Percentiles rank a stretch among this genome's conserved stretches.
Conservation (phyloP, 176 grass and related monocot genomes). For the Carex myosuroides region DNA sequence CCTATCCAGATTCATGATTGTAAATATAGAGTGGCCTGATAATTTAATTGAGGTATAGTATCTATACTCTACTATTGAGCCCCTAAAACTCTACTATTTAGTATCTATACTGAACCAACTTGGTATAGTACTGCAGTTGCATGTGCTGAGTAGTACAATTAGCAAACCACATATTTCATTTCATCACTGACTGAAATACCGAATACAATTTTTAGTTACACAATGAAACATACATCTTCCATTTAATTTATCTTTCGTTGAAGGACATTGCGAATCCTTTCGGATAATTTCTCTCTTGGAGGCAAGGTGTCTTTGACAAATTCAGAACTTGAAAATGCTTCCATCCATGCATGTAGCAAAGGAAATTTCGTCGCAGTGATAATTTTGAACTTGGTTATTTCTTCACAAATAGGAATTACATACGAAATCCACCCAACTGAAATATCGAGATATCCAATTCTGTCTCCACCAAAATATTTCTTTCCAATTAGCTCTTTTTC, state of each 20-base stretch:
- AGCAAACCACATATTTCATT: not conserved
- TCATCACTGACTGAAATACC: not conserved
- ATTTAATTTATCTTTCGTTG: not conserved
- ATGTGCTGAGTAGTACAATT: not conserved
- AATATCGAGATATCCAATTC: slow-evolving; percentile 17
- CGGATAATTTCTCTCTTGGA: slow-evolving; percentile 20
- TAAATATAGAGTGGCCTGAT: too few species aligned
- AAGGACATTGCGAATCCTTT: not conserved
- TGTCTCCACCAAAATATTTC: slow-evolving; percentile 22
- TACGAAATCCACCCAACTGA: not conserved
- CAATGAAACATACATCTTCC: not conserved
- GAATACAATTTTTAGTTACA: not conserved
- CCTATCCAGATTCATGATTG: too few species aligned
- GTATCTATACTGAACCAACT: not conserved
- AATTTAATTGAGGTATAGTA: too few species aligned
- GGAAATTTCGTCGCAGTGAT: slow-evolving; percentile 1
- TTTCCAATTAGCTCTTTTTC: slow-evolving; percentile 26
- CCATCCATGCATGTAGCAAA: slow-evolving; percentile 20
- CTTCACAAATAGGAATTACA: slow-evolving; percentile 23
- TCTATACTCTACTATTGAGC: not conserved
- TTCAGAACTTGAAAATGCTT: slow-evolving; percentile 21
- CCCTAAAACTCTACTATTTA: too few species aligned
- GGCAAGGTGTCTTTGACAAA: slow-evolving; percentile 17
- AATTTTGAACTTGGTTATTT: slow-evolving; percentile 22
- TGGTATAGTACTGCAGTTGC: not conserved